Percentiles rank a stretch among this genome's conserved stretches.
These are phyloP conservation scores for Biscogniauxia mediterranea DNA, from an alignment of 2,329 filamentous ascomycete genomes.

Conservation along the genomic window DNA sequence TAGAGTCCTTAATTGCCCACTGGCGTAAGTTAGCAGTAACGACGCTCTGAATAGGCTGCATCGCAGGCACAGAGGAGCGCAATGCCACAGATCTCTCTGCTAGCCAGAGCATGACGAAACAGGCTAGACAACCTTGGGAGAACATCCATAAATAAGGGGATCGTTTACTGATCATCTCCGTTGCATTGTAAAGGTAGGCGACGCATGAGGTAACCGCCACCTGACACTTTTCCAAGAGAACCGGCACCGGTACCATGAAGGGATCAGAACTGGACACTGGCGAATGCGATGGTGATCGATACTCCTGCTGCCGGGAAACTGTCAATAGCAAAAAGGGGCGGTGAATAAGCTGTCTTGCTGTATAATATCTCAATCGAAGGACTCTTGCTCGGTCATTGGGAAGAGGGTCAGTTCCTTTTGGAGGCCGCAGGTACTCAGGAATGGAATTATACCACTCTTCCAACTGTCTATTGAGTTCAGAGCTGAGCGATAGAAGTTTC, in stretches of 20 bases:
- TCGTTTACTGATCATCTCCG: conserved; percentile 36
- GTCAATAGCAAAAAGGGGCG: conserved; percentile 52
- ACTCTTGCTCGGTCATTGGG: conserved; percentile 63
- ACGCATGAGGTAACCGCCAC: conserved; percentile 36
- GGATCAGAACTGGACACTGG: conserved; percentile 19
- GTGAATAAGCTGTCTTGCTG: conserved; percentile 67
- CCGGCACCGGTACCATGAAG: conserved; percentile 24
- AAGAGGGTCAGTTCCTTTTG: conserved; percentile 53
- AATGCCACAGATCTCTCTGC: conserved; percentile 32
- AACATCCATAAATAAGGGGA: conserved; percentile 39
- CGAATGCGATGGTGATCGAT: conserved; percentile 21
- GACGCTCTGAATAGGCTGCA: conserved; percentile 28
- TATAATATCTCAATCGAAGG: conserved; percentile 72
- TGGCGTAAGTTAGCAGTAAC: conserved; percentile 30
- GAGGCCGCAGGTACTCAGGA: conserved; percentile 45
- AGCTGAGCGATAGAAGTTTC: conserved; percentile 33
- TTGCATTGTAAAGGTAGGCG: conserved; percentile 35
- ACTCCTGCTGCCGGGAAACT: conserved; percentile 24
- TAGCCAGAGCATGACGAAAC: conserved; percentile 33
- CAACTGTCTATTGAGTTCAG: conserved; percentile 38
- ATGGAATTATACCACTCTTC: conserved; percentile 39
- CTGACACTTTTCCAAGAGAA: conserved; percentile 35
- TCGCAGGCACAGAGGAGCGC: conserved; percentile 28
- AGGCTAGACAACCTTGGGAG: conserved; percentile 36
- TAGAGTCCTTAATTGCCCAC: conserved; percentile 35